These are phyloP conservation scores for Colletotrichum noveboracense DNA, from an alignment of 2,329 filamentous ascomycete genomes.

Conservation along the genomic window DNA sequence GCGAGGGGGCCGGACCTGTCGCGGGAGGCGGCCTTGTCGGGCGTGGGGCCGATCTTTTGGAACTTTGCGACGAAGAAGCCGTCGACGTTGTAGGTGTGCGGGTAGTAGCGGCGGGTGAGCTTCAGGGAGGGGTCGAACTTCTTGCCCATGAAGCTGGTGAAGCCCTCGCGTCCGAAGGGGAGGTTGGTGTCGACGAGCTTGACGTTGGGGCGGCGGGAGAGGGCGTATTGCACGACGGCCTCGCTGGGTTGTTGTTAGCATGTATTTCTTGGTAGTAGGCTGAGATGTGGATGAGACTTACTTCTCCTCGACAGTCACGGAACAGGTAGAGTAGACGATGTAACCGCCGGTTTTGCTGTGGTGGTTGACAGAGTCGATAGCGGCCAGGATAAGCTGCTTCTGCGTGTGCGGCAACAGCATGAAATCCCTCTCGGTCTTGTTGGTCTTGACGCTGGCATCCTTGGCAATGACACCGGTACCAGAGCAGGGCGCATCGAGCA, in stretches of 20 bases:
- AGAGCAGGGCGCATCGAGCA: slow-evolving; percentile 76
- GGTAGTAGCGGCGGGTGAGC: slow-evolving; percentile 85
- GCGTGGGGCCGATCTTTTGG: slow-evolving; percentile 86
- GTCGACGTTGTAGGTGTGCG: slow-evolving; percentile 92
- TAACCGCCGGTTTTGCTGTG: slow-evolving; percentile 91
- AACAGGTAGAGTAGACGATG: slow-evolving; percentile 96
- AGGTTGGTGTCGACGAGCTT: slow-evolving; percentile 91
- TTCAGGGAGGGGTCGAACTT: slow-evolving; percentile 86
- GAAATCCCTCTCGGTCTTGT: slow-evolving; percentile 96
- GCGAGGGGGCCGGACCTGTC: slow-evolving; percentile 36
- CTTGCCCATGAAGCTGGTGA: slow-evolving; percentile 90
- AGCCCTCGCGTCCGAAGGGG: slow-evolving; percentile 89
- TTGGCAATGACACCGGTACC: slow-evolving; percentile 96
- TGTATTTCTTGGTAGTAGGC: not conserved
- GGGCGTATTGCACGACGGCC: slow-evolving; percentile 89
- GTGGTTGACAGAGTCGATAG: slow-evolving; percentile 95
- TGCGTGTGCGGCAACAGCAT: slow-evolving; percentile 89
- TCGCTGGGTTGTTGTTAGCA: slow-evolving; percentile 62
- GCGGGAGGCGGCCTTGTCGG: slow-evolving; percentile 47
- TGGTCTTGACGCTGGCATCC: slow-evolving; percentile 96
- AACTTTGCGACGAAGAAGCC: slow-evolving; percentile 99
- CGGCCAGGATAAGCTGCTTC: slow-evolving; percentile 90
- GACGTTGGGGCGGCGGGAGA: slow-evolving; percentile 91
- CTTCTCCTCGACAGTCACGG: slow-evolving; percentile 87
- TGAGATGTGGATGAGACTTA: slow-evolving; percentile 15